Base-by-base conservation (phyloP, 73 alveolate genomes). In the Paraurostyla sp. region DNA sequence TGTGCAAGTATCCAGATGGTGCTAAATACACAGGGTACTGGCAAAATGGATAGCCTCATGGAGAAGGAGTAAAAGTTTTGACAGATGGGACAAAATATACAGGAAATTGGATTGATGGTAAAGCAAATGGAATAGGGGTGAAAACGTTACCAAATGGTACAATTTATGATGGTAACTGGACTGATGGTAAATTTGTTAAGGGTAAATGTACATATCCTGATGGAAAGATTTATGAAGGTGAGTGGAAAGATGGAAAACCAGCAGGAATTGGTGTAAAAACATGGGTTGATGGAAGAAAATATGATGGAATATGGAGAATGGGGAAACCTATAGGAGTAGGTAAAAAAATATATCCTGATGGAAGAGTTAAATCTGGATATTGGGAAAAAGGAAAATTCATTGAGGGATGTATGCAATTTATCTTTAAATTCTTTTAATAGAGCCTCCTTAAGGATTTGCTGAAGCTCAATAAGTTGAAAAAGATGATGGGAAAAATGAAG, bases 201-300 rank as follows among this genome's bases (percentile, higher is more conserved):
- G 93, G 97, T 0, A 92, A 90, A 42, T 76, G 94, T 18, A 86
- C 62, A 22, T 92, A 89, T 71, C 91, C 93, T 27, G 93, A 93
- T 71, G 94, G 94, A n/a, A 60, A 76, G 35, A 82, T 85, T 36
- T 95, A 95, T 71, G 95, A 89, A 50, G 98, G 98, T 11, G 90
- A 68, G 22, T 94, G 95, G 94, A 52, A 48, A 30, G 87, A 62
- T 40, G 91, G 91, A 41, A 85, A 91, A 59, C 91, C 92, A 0
- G 30, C 68, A 45, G 96, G 96, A 0, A 22, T n/a, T 1, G 96
- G 96, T 1, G 65, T 68, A 32, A 80, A 91, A 45, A 85, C 69
- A 13, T 88, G 94, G 94, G 69, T 87, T 6, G 90, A 88, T 59
- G 90, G 90, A 0, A 54, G 94, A 54, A 76, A 76, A 35, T 88